These are phyloP conservation scores for Meripilus lineatus DNA, from an alignment of 1,284 basidiomycete species.

Conservation along the genomic window DNA sequence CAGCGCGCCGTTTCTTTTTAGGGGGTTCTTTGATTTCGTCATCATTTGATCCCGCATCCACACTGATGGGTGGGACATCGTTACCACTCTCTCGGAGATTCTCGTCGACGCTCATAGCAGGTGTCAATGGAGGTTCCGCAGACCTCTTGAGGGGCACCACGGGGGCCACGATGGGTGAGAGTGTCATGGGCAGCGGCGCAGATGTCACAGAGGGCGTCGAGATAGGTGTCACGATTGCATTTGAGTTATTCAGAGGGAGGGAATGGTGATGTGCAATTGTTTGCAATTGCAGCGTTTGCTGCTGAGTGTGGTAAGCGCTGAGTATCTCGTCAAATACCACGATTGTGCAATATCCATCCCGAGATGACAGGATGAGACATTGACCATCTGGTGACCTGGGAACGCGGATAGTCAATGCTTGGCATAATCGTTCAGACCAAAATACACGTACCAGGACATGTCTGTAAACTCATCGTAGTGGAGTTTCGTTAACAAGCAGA, in stretches of 20 bases:
- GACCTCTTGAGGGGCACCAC: slow-evolving; percentile 48
- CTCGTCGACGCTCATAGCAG: slow-evolving; percentile 43
- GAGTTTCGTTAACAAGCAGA: slow-evolving; percentile 90
- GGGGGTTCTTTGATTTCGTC: slow-evolving; percentile 37
- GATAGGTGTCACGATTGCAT: slow-evolving; percentile 27
- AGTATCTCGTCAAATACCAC: slow-evolving; percentile 90
- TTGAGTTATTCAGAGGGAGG: slow-evolving; percentile 48
- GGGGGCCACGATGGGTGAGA: slow-evolving; percentile 29
- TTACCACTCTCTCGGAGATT: slow-evolving; percentile 16
- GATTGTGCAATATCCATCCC: slow-evolving; percentile 97
- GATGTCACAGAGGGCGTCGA: slow-evolving; percentile 38
- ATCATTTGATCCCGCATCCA: slow-evolving; percentile 5
- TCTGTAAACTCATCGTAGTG: slow-evolving; percentile 99
- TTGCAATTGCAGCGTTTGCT: slow-evolving; percentile 81
- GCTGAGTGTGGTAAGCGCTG: slow-evolving; percentile 80
- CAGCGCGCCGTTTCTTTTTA: slow-evolving; percentile 89
- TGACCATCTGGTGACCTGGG: slow-evolving; percentile 94
- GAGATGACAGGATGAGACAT: slow-evolving; percentile 85
- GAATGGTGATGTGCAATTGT: slow-evolving; percentile 83
- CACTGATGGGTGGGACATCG: slow-evolving; percentile 6
- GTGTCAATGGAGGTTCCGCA: slow-evolving; percentile 45
- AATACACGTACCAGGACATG: slow-evolving; percentile 77
- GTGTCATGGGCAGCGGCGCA: slow-evolving; percentile 23
- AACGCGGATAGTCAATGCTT: slow-evolving; percentile 4
- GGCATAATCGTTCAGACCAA: neutral